A percentile compares a stretch with the other conserved stretches of the same genome.
Evolutionary conservation across 2,329 filamentous ascomycete species (phyloP).

Genomic region (Nemania sp.): DNA sequence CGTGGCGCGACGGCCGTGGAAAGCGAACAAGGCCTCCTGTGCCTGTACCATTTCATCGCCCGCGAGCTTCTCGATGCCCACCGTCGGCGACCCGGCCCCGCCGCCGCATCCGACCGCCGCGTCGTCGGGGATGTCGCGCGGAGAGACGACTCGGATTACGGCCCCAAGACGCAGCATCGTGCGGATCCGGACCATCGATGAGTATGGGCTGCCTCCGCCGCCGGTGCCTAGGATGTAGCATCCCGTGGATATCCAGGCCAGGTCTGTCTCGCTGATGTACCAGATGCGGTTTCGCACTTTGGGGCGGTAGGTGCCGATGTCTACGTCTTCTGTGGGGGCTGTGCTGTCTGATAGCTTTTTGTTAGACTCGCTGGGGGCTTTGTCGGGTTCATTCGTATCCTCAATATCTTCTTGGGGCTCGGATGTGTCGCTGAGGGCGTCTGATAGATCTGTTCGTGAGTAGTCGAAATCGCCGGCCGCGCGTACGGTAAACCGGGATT

Average conservation of each 20-base stretch:
- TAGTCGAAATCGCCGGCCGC: slow-evolving; percentile 63
- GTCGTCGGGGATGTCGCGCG: slow-evolving; percentile 53
- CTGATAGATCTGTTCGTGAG: slow-evolving; percentile 37
- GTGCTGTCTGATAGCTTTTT: slow-evolving; percentile 18
- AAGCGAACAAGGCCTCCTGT: slow-evolving; percentile 55
- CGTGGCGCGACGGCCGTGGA: slow-evolving; percentile 48
- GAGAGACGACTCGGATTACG: slow-evolving; percentile 54
- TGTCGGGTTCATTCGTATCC: slow-evolving; percentile 34
- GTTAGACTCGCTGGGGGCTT: slow-evolving; percentile 5
- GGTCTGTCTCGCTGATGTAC: slow-evolving; percentile 61
- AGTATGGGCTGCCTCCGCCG: slow-evolving; percentile 60
- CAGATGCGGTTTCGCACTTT: slow-evolving; percentile 55
- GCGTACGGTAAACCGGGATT: slow-evolving; percentile 59
- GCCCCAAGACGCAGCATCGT: slow-evolving; percentile 55
- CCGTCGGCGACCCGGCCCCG: slow-evolving; percentile 62
- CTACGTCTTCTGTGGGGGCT: slow-evolving; percentile 29
- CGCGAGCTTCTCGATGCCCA: slow-evolving; percentile 62
- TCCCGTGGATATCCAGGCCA: slow-evolving; percentile 59
- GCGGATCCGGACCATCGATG: slow-evolving; percentile 54
- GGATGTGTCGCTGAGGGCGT: slow-evolving; percentile 17
- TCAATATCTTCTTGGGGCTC: slow-evolving; percentile 16
- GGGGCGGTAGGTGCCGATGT: slow-evolving; percentile 50
- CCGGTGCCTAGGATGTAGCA: slow-evolving; percentile 66
- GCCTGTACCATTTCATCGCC: slow-evolving; percentile 59
- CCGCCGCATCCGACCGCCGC: slow-evolving; percentile 59